A percentile compares a stretch with the other conserved stretches of the same genome.
These are phyloP conservation scores for Wallacemonas sp. DNA, from an alignment of 208 protist species.

Conservation along the genomic window DNA sequence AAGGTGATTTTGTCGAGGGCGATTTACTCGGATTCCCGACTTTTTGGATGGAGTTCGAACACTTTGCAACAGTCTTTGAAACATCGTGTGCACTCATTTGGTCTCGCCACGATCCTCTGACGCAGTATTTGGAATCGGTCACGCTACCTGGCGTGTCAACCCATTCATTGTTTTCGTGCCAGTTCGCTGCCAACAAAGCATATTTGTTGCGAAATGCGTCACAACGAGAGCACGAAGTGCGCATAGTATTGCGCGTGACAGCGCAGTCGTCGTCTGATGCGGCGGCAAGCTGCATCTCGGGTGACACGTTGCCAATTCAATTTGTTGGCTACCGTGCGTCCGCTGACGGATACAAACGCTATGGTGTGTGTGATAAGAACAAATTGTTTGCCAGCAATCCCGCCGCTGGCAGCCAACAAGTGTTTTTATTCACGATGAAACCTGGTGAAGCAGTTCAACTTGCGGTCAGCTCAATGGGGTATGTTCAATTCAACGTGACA, in stretches of 20 bases:
- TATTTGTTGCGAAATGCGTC: conserved; percentile 52
- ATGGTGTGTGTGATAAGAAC: conserved; percentile 52
- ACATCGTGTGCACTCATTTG: conserved; percentile 43
- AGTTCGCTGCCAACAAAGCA: conserved; percentile 52
- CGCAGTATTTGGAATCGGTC: conserved; percentile 23
- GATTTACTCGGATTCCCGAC: conserved; percentile 27
- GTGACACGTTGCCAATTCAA: conserved; percentile 9
- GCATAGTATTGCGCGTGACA: background rate
- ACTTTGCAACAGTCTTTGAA: conserved; percentile 56
- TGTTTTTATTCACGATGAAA: conserved; percentile 35
- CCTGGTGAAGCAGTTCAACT: conserved; percentile 50
- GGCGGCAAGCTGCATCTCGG: too few species aligned
- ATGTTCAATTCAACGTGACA: conserved; percentile 21
- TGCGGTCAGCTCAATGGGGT: conserved; percentile 23
- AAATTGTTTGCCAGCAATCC: conserved; percentile 33
- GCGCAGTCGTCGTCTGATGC: too few species aligned
- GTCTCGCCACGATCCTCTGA: conserved; percentile 50
- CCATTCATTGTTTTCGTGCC: conserved; percentile 14
- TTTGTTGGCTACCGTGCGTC: conserved; percentile 17
- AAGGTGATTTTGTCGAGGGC: conserved; percentile 11
- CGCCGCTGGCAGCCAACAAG: conserved; percentile 18
- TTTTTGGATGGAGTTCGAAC: conserved; percentile 58
- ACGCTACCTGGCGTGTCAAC: conserved; percentile 18
- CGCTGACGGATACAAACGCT: conserved; percentile 15
- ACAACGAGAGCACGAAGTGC: conserved; percentile 4